Evolutionary conservation across 2,329 filamentous ascomycete species (phyloP).

Genomic region (Cryphonectria carpinicola): DNA sequence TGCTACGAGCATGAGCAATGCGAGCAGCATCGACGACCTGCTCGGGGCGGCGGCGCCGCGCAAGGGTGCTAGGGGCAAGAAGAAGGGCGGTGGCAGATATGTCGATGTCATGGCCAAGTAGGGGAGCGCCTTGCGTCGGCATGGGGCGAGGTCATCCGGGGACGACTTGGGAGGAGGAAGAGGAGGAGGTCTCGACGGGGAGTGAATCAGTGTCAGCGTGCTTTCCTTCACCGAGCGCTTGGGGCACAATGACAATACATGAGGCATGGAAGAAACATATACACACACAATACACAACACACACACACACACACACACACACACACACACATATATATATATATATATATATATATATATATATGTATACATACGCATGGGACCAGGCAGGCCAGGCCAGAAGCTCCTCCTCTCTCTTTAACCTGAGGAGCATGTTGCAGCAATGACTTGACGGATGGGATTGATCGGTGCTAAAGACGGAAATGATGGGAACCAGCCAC

Average conservation of each 20-base stretch:
- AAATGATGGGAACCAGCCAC: neutral
- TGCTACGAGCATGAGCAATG: conserved; percentile 81
- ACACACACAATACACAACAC: conserved; percentile 6
- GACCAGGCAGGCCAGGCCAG: neutral
- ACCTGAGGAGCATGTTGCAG: neutral
- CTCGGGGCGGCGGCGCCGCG: conserved; percentile 74
- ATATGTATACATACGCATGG: conserved; percentile 1
- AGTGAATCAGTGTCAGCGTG: neutral
- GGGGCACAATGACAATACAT: neutral
- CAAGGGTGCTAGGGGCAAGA: conserved; percentile 71
- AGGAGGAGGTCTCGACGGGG: neutral
- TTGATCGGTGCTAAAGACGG: neutral
- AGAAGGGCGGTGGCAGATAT: conserved; percentile 73
- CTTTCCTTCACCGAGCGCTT: neutral
- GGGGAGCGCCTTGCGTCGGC: neutral
- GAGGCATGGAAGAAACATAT: conserved; percentile 6
- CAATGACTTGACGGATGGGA: conserved; percentile 3
- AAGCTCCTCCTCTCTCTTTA: neutral
- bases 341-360: neutral
- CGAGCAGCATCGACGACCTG: conserved; percentile 94
- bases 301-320: neutral
- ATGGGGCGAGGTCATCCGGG: neutral
- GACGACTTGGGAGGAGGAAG: neutral
- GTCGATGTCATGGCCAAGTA: conserved; percentile 92
- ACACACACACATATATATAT: neutral